These are phyloP conservation scores for Logfia minima DNA, from an alignment of 129 eudicot species.

Conservation along the genomic window DNA sequence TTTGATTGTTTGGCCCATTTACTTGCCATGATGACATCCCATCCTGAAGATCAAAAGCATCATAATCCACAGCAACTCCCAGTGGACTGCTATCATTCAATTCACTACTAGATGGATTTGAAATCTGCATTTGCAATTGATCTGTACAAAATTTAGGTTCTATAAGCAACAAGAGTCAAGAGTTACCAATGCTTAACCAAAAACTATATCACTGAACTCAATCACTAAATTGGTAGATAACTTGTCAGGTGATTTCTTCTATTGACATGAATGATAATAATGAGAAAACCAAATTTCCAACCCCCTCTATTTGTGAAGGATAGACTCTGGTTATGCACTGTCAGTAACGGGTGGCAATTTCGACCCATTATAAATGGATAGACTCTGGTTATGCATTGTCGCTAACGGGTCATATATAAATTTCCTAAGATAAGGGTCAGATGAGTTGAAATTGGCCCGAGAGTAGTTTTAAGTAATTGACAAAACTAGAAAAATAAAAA, in stretches of 20 bases:
- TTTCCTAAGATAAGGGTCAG: neutral
- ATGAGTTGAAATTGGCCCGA: neutral
- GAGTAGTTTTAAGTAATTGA: neutral
- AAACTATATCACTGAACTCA: neutral
- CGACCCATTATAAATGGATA: neutral
- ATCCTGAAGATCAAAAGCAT: conserved; percentile 26
- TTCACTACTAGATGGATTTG: conserved; percentile 21
- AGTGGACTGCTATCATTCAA: conserved; percentile 5
- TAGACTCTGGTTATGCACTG: neutral
- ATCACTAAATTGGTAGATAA: neutral
- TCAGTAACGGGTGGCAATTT: neutral
- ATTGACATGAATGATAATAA: neutral
- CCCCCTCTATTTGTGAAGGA: neutral
- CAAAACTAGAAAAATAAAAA: neutral
- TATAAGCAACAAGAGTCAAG: conserved; percentile 26
- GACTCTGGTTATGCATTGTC: neutral
- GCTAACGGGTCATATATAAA: neutral
- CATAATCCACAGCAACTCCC: conserved; percentile 19
- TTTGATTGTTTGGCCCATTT: conserved; percentile 16
- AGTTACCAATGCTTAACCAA: neutral
- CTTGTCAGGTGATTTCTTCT: neutral
- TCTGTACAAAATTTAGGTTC: conserved; percentile 29
- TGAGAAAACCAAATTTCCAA: neutral
- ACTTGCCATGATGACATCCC: conserved; percentile 22
- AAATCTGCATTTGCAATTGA: conserved; percentile 39